Percentiles rank a stretch among this genome's conserved stretches.
These are phyloP conservation scores for Starmera caribaea DNA, from an alignment of 805 yeast species.

Conservation along the genomic window DNA sequence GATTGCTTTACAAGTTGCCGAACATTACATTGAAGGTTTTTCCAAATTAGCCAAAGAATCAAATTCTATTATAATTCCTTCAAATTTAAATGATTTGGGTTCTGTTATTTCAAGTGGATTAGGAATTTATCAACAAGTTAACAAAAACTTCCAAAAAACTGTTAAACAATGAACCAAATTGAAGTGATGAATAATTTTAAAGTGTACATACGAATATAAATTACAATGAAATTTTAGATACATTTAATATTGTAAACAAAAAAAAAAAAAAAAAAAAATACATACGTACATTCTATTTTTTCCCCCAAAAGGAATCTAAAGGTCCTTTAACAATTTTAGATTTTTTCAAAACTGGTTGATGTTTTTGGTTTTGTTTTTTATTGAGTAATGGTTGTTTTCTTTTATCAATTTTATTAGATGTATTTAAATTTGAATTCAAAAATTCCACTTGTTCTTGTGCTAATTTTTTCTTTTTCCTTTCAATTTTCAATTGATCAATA, in stretches of 20 bases:
- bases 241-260: slow-evolving; percentile 1
- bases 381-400: slow-evolving; percentile 10
- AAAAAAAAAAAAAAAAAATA: background rate
- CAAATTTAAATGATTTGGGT: slow-evolving; percentile 66
- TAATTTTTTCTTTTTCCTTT: slow-evolving; percentile 17
- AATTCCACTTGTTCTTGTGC: slow-evolving; percentile 21
- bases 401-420: slow-evolving; percentile 8
- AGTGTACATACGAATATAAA: background rate
- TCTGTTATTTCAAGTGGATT: slow-evolving; percentile 68
- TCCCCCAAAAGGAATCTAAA: slow-evolving; percentile 52
- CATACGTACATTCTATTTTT: slow-evolving; percentile 16
- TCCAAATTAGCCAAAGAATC: slow-evolving; percentile 75
- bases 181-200: slow-evolving; percentile 3
- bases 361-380: slow-evolving; percentile 17
- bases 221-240: background rate
- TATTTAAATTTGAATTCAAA: slow-evolving; percentile 16
- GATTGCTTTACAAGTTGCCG: slow-evolving; percentile 71
- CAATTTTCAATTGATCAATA: slow-evolving; percentile 7
- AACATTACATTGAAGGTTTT: slow-evolving; percentile 74
- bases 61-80: slow-evolving; percentile 70
- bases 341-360: slow-evolving; percentile 25
- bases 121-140: slow-evolving; percentile 55
- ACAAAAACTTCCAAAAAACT: slow-evolving; percentile 8
- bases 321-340: slow-evolving; percentile 59
- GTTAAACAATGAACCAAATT: background rate